A percentile compares a stretch with the other conserved stretches of the same genome.
Conservation (phyloP, 2,329 filamentous ascomycete species). For the Fusarium decemcellulare region DNA sequence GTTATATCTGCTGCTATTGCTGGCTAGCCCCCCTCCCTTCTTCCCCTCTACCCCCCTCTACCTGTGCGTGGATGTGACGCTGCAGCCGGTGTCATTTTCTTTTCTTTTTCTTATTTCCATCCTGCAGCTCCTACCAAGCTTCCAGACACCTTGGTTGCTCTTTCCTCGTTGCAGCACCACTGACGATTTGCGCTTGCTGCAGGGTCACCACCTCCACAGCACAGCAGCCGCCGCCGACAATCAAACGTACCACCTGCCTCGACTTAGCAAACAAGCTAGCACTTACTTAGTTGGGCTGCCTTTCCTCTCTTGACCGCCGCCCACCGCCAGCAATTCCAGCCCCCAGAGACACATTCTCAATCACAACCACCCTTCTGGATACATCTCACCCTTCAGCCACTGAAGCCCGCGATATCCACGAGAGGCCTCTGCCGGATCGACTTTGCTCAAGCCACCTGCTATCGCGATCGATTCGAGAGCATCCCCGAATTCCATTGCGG, state of each 20-base stretch:
- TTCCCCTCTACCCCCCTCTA: constrained; percentile 6
- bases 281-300: constrained; percentile 5
- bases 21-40: constrained; percentile 21
- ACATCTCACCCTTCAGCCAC: constrained; percentile 25
- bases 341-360: constrained; percentile 16
- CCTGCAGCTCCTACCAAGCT: constrained; percentile 16
- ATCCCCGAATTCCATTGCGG: constrained; percentile 18
- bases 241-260: constrained; percentile 22
- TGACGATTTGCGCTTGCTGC: constrained; percentile 18
- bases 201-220: constrained; percentile 27
- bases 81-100: constrained; percentile 16
- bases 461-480: constrained; percentile 21
- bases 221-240: constrained; percentile 6
- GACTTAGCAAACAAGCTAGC: constrained; percentile 33
- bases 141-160: constrained; percentile 3
- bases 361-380: constrained; percentile 16
- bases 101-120: constrained; percentile 14
- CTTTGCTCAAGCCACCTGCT: constrained; percentile 22
- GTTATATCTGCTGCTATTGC: constrained; percentile 1
- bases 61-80: constrained; percentile 33
- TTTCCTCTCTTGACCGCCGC: constrained; percentile 30
- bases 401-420: constrained; percentile 13
- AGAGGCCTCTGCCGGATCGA: constrained; percentile 5
- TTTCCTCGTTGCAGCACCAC: constrained; percentile 14
- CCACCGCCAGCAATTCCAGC: constrained; percentile 25